Evolutionary conservation across 192 early-diverging fungal genomes (phyloP).

Genomic region (Rhizophagus prolifer): DNA sequence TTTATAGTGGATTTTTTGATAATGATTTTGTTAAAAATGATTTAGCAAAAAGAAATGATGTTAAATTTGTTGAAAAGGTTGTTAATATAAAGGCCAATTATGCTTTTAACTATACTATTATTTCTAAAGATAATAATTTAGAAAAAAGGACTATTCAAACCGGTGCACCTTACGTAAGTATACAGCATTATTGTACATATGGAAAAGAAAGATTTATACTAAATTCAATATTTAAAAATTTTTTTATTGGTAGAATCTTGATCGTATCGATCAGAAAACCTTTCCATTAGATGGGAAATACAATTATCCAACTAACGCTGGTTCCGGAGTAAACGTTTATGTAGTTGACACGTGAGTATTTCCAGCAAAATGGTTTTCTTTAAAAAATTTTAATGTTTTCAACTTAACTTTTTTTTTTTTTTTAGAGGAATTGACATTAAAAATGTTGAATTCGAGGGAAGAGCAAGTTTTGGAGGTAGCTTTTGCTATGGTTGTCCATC

Average conservation of each 20-base stretch:
- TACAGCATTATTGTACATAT: not conserved
- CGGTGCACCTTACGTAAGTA: not conserved
- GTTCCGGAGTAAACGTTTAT: slow-evolving; percentile 40
- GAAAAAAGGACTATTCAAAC: not conserved
- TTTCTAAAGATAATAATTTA: not conserved
- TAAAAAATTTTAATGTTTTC: not conserved
- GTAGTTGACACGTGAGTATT: slow-evolving; percentile 51
- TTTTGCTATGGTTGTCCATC: slow-evolving; percentile 51
- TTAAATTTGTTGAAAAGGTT: not conserved
- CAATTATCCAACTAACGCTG: slow-evolving; percentile 54
- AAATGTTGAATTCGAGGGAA: not conserved
- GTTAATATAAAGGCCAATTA: not conserved
- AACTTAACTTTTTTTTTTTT: not conserved
- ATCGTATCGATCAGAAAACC: slow-evolving; percentile 5
- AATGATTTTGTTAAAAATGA: not conserved
- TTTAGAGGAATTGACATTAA: not conserved
- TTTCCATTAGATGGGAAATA: slow-evolving; percentile 56
- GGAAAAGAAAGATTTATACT: not conserved
- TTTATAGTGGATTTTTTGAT: not conserved
- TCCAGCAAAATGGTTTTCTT: not conserved
- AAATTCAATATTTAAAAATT: no score
- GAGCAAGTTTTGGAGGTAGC: slow-evolving; percentile 2
- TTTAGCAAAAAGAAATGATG: not conserved
- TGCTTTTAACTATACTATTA: no score
- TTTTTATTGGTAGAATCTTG: slow-evolving; percentile 1